Percentiles rank a stretch among this genome's conserved stretches.
Conservation (phyloP, 495 filamentous ascomycete genomes). For the Viridothelium virens region DNA sequence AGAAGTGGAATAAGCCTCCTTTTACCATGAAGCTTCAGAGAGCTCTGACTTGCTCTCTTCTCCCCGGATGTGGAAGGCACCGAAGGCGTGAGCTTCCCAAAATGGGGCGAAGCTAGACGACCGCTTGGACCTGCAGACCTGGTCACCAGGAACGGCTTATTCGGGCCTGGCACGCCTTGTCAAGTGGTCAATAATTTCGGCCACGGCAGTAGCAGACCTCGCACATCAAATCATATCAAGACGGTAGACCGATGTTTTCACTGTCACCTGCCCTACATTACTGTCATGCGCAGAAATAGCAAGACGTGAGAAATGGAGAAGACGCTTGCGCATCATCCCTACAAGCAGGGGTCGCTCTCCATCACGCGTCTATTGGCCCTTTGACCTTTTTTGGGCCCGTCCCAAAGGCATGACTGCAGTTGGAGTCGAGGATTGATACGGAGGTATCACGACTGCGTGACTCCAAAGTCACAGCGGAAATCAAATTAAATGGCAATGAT, state of each 20-base stretch:
- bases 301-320: neutral
- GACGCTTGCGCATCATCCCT: neutral
- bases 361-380: neutral
- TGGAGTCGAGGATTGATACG: too few relatives aligned
- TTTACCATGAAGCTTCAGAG: too few relatives aligned
- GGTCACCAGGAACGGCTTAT: neutral
- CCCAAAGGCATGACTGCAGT: too few relatives aligned
- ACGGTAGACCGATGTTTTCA: neutral
- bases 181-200: neutral
- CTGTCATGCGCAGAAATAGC: conserved; percentile 1
- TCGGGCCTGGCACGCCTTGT: neutral
- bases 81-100: too few relatives aligned
- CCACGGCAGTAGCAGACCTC: neutral
- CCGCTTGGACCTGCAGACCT: neutral
- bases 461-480: too few relatives aligned
- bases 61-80: too few relatives aligned
- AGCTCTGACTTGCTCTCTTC: too few relatives aligned
- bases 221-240: neutral
- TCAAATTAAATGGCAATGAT: too few relatives aligned
- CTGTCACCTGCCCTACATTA: neutral
- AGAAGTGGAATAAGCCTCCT: too few relatives aligned
- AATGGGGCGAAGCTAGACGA: neutral
- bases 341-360: neutral
- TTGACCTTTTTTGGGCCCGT: neutral
- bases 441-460: too few relatives aligned